phyloP scores from a whole-genome alignment of 1,284 basidiomycete species.

The Ceraceosorus guamensis region DNA sequence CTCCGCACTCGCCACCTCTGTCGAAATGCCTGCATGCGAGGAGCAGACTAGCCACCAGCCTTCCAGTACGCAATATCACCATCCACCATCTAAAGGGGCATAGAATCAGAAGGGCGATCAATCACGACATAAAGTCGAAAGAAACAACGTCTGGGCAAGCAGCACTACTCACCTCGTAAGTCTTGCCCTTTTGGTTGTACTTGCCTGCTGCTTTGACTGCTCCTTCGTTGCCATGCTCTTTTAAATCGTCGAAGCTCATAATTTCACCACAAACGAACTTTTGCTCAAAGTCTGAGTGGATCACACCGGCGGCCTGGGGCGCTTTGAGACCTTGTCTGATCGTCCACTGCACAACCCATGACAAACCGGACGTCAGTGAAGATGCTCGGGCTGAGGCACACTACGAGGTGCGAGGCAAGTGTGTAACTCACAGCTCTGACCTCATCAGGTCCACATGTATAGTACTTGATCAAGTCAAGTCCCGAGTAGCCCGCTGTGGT shows the following conservation, averaged over 20 bases:
- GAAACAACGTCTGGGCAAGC: too few species aligned
- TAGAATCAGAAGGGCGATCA: too few species aligned
- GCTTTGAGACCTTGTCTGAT: slow-evolving; percentile 89
- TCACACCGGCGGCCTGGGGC: slow-evolving; percentile 94
- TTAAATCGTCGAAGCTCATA: slow-evolving; percentile 84
- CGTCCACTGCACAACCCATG: slow-evolving; percentile 60
- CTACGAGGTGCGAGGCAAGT: not conserved
- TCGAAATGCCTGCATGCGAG: too few species aligned
- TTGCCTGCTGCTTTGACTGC: slow-evolving; percentile 94
- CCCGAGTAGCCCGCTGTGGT: slow-evolving; percentile 46
- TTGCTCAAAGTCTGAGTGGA: slow-evolving; percentile 91
- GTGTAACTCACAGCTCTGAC: slow-evolving; percentile 58
- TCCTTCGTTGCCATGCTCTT: slow-evolving; percentile 80
- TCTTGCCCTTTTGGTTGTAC: slow-evolving; percentile 90
- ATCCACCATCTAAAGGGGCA: slow-evolving; percentile 32
- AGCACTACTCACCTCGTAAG: slow-evolving; percentile 59
- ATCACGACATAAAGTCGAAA: too few species aligned
- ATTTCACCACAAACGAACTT: slow-evolving; percentile 99
- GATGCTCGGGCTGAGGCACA: not conserved
- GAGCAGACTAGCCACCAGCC: not conserved
- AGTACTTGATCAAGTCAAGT: slow-evolving; percentile 51
- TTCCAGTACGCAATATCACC: slow-evolving; percentile 41
- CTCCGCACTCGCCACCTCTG: too few species aligned
- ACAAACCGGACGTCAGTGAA: slow-evolving; percentile 41
- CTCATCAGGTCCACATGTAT: slow-evolving; percentile 93